phyloP scores from a whole-genome alignment of 2,329 filamentous ascomycete genomes.

The Elsinoe fawcettii region DNA sequence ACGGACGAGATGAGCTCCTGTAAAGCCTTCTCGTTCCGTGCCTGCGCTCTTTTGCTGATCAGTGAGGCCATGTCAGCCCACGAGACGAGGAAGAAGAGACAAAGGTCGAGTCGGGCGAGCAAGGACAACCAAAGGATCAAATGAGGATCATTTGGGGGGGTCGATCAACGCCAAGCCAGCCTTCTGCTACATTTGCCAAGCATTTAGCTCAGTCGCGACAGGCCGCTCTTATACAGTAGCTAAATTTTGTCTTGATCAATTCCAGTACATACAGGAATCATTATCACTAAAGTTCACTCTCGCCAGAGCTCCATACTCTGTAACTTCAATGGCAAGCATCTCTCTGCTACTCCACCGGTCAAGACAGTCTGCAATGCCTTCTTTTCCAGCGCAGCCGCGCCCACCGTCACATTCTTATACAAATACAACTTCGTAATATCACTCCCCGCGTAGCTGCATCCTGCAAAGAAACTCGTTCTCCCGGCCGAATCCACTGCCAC shows the following conservation, averaged over 20 bases:
- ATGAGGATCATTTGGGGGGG: neutral
- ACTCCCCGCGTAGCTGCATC: neutral
- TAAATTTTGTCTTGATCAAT: too few species aligned
- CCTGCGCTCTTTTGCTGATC: constrained; percentile 93
- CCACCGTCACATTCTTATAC: neutral
- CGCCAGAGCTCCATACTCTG: neutral
- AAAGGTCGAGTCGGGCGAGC: neutral
- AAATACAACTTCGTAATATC: neutral
- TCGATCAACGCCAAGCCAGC: constrained; percentile 8
- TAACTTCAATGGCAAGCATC: neutral
- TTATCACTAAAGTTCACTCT: too few species aligned
- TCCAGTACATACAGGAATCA: too few species aligned
- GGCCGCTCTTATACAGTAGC: too few species aligned
- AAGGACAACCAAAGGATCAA: neutral
- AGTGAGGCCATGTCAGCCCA: constrained; percentile 54
- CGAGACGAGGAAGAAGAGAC: constrained; percentile 11
- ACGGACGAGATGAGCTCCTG: constrained; percentile 81
- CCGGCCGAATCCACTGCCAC: neutral
- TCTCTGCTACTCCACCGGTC: neutral
- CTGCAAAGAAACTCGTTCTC: neutral
- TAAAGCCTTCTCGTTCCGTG: constrained; percentile 85
- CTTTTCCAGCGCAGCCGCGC: neutral
- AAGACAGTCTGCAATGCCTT: neutral
- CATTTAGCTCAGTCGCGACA: too few species aligned
- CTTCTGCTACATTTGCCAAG: too few species aligned